These are phyloP conservation scores for Coniochaeta sp. DNA, from an alignment of 2,329 filamentous ascomycete species.

Conservation along the genomic window DNA sequence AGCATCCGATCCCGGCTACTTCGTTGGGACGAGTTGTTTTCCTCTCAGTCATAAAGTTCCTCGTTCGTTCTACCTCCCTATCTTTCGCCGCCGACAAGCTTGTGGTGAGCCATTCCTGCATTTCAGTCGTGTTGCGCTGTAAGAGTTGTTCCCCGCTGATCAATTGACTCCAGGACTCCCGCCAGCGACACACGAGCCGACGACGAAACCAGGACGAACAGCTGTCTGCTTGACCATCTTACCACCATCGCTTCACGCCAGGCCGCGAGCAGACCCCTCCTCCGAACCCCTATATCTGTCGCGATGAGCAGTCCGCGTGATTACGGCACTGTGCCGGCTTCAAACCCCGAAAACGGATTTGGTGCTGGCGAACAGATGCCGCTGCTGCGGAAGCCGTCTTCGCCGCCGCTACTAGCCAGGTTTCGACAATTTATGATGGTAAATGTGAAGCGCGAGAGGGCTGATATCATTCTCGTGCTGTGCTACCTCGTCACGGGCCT, in stretches of 20 bases:
- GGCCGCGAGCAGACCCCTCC: not conserved
- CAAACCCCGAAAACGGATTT: not conserved
- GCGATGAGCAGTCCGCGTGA: not conserved
- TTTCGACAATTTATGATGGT: slow-evolving; percentile 26
- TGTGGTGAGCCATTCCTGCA: not conserved
- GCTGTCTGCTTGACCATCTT: not conserved
- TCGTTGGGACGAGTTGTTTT: not conserved
- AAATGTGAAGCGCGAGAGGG: slow-evolving; percentile 53
- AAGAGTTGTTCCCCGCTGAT: not conserved
- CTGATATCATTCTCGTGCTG: slow-evolving; percentile 60
- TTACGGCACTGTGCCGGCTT: not conserved
- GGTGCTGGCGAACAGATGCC: slow-evolving; percentile 19
- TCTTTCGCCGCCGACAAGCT: not conserved
- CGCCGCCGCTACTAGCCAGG: slow-evolving; percentile 12
- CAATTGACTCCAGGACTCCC: not conserved
- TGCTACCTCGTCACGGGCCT: slow-evolving; percentile 75
- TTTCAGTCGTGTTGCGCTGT: not conserved
- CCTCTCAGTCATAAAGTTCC: not conserved
- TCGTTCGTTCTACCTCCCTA: not conserved
- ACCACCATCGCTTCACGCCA: no score
- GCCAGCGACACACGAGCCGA: not conserved
- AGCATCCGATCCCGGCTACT: not conserved
- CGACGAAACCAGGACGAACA: not conserved
- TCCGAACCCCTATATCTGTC: not conserved
- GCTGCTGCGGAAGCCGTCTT: slow-evolving; percentile 19